Evolutionary conservation across 305 asterid species (phyloP).

Genomic region (Solanum hybrid): DNA sequence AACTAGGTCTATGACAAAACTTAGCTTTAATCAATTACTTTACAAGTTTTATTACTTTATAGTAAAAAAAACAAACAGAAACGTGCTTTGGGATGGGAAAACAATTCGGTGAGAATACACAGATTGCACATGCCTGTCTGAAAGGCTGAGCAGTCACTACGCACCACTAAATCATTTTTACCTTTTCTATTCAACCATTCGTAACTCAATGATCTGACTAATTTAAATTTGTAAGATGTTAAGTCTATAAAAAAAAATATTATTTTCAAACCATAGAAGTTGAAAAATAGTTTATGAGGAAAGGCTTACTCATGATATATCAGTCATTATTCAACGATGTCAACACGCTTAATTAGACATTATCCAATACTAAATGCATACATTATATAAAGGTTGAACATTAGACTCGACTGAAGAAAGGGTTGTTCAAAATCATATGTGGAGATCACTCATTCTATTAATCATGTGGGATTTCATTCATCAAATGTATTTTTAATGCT

Average conservation of each 20-base stretch:
- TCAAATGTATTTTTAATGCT: no score
- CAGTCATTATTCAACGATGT: background rate
- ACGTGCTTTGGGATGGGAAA: constrained; percentile 19
- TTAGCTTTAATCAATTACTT: background rate
- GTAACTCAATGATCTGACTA: fast-evolving
- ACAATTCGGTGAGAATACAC: constrained; percentile 6
- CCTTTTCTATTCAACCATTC: background rate
- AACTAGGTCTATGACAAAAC: constrained; percentile 16
- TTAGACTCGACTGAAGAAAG: no score
- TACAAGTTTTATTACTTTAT: background rate
- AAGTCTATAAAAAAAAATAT: background rate
- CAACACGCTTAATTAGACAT: no score
- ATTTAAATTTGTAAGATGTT: background rate
- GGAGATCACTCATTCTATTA: no score
- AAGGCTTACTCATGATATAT: no score
- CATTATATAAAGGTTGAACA: no score
- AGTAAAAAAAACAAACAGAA: background rate
- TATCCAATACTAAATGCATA: no score
- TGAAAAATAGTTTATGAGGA: no score
- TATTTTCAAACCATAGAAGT: no score
- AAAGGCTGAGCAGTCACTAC: background rate
- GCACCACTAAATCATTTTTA: background rate
- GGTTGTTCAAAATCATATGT: no score
- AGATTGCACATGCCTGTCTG: constrained; percentile 9
- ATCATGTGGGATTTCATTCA: no score